A percentile compares a stretch with the other conserved stretches of the same genome.
These are phyloP conservation scores for Cryphonectria nitschkei DNA, from an alignment of 2,329 filamentous ascomycete genomes.

Conservation along the genomic window DNA sequence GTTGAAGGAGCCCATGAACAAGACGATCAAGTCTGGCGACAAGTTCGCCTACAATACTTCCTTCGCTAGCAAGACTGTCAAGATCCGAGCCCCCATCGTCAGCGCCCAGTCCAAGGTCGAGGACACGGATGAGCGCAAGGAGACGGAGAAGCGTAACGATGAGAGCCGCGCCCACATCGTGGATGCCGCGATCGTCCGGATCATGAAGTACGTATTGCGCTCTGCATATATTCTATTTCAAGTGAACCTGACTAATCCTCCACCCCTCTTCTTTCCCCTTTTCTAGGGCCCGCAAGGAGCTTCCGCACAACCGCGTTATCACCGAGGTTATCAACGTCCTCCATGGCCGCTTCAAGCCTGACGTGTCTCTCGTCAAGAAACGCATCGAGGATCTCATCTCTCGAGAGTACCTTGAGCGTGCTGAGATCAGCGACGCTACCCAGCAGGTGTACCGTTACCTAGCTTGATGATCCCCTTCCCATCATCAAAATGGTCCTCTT, in stretches of 20 bases:
- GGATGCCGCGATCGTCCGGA: constrained; percentile 77
- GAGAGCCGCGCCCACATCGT: constrained; percentile 72
- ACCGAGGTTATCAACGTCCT: constrained; percentile 74
- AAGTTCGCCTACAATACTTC: constrained; percentile 80
- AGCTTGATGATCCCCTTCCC: constrained; percentile 51
- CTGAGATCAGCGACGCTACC: constrained; percentile 66
- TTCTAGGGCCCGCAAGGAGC: constrained; percentile 71
- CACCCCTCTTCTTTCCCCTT: not conserved
- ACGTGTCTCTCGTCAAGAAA: constrained; percentile 77
- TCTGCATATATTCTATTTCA: constrained; percentile 7
- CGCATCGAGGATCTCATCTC: constrained; percentile 79
- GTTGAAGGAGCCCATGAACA: constrained; percentile 77
- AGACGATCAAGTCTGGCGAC: constrained; percentile 76
- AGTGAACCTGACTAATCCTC: constrained; percentile 35
- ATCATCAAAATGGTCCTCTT: not conserved
- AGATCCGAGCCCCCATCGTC: constrained; percentile 88
- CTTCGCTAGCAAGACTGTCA: constrained; percentile 81
- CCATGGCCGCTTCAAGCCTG: constrained; percentile 71
- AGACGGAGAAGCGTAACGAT: constrained; percentile 76
- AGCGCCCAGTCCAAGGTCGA: constrained; percentile 84
- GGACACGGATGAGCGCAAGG: constrained; percentile 67
- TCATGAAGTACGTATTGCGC: constrained; percentile 75
- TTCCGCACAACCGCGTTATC: constrained; percentile 70
- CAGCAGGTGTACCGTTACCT: constrained; percentile 72
- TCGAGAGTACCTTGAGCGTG: constrained; percentile 76